A percentile compares a stretch with the other conserved stretches of the same genome.
Conservation (phyloP, 2,329 filamentous ascomycete species). For the Peltaster fructicola region DNA sequence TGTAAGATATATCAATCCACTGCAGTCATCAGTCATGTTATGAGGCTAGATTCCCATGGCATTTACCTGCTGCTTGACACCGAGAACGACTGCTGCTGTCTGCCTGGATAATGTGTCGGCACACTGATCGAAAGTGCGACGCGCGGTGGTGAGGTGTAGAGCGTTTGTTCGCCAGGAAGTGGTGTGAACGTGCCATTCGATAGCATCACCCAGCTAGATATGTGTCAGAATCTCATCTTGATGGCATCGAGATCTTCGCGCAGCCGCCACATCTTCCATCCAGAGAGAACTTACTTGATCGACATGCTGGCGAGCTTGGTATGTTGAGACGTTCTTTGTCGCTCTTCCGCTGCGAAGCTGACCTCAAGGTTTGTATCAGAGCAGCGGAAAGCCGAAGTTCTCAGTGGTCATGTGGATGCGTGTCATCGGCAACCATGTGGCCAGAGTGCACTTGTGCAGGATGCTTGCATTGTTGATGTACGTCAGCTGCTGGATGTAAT, state of each 20-base stretch:
- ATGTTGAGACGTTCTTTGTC: too few species aligned
- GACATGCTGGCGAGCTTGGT: constrained; percentile 7
- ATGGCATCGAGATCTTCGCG: constrained; percentile 2
- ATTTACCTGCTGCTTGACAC: constrained; percentile 8
- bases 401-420: too few species aligned
- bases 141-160: constrained; percentile 64
- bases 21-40: constrained; percentile 5
- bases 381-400: too few species aligned
- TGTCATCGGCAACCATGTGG: too few species aligned
- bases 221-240: constrained; percentile 6
- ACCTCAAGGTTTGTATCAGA: too few species aligned
- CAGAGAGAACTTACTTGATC: constrained; percentile 9
- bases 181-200: constrained; percentile 58
- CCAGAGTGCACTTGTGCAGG: too few species aligned
- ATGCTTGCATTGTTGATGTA: too few species aligned
- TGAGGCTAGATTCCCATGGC: not conserved
- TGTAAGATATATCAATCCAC: constrained; percentile 12
- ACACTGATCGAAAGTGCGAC: constrained; percentile 50
- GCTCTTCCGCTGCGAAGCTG: too few species aligned
- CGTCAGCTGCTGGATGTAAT: too few species aligned
- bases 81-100: constrained; percentile 28
- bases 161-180: constrained; percentile 64
- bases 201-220: constrained; percentile 76
- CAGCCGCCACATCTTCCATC: not conserved
- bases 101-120: constrained; percentile 42